These are phyloP conservation scores for Moniliophthora roreri DNA, from an alignment of 1,284 basidiomycete species.

Conservation along the genomic window DNA sequence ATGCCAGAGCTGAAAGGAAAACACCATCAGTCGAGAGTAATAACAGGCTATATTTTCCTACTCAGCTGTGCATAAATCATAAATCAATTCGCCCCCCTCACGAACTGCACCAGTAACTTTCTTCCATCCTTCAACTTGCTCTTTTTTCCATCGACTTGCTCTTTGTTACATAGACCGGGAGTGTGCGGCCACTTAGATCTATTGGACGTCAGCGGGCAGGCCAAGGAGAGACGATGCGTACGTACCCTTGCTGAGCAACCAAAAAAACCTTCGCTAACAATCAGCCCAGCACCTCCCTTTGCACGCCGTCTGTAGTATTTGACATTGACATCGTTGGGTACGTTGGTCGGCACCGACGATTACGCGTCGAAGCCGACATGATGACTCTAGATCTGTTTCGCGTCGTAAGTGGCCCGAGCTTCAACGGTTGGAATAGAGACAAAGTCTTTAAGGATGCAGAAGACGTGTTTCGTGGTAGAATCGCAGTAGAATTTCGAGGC, in stretches of 20 bases:
- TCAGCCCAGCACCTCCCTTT: slow-evolving; percentile 35
- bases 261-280: slow-evolving; percentile 45
- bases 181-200: slow-evolving; percentile 39
- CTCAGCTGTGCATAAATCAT: slow-evolving; percentile 12
- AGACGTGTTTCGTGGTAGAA: no score
- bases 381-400: slow-evolving; percentile 30
- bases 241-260: slow-evolving; percentile 39
- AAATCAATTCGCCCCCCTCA: slow-evolving; percentile 30
- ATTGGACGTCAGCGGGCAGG: slow-evolving; percentile 14
- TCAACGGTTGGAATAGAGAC: slow-evolving; percentile 2
- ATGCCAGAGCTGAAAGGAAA: no score
- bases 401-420: slow-evolving; percentile 5
- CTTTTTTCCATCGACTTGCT: slow-evolving; percentile 35
- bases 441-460: no score
- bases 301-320: slow-evolving; percentile 47
- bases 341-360: slow-evolving; percentile 28
- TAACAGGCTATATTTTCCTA: no score
- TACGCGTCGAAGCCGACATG: slow-evolving; percentile 34
- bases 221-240: slow-evolving; percentile 1
- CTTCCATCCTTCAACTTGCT: slow-evolving; percentile 38
- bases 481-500: no score
- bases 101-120: slow-evolving; percentile 37
- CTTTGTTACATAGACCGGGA: slow-evolving; percentile 38
- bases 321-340: slow-evolving; percentile 31
- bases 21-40: no score